phyloP scores from a whole-genome alignment of 176 grass and related monocot species.

The Triticum dicoccoides region DNA sequence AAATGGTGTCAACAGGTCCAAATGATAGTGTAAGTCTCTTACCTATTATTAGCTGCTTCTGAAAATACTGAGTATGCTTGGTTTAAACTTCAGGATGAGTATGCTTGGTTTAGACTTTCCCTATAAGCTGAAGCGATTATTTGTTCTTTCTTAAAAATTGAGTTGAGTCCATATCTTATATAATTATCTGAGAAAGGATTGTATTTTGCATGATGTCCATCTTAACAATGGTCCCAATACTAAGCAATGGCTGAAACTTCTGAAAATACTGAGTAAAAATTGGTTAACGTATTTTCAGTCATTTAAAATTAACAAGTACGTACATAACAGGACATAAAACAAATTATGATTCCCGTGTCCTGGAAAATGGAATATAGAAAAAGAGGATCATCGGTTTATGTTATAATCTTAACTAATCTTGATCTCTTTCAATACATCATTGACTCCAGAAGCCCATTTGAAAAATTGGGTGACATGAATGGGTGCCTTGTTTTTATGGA shows the following conservation, averaged over 20 bases:
- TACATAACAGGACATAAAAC: not conserved
- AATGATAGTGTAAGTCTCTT: constrained; percentile 67
- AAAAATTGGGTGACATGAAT: not conserved
- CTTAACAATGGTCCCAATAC: not conserved
- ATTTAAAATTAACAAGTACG: not conserved
- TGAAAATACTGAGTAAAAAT: not conserved
- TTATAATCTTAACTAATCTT: not conserved
- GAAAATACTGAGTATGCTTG: not conserved
- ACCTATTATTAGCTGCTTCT: not conserved
- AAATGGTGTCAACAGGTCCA: constrained; percentile 40
- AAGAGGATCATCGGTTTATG: not conserved
- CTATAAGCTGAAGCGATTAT: not conserved
- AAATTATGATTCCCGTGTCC: not conserved
- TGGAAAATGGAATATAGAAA: not conserved
- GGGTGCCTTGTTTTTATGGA: not conserved
- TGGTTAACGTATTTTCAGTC: not conserved
- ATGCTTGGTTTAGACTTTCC: not conserved
- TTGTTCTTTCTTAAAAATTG: not conserved
- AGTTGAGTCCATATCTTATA: not conserved
- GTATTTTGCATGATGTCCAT: not conserved
- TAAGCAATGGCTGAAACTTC: not conserved
- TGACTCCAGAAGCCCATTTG: not conserved
- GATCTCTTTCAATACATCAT: not conserved
- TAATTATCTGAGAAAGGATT: not conserved
- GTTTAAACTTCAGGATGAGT: not conserved